Evolutionary conservation across 2,329 filamentous ascomycete species (phyloP).

Genomic region (Macroventuria anomochaeta): DNA sequence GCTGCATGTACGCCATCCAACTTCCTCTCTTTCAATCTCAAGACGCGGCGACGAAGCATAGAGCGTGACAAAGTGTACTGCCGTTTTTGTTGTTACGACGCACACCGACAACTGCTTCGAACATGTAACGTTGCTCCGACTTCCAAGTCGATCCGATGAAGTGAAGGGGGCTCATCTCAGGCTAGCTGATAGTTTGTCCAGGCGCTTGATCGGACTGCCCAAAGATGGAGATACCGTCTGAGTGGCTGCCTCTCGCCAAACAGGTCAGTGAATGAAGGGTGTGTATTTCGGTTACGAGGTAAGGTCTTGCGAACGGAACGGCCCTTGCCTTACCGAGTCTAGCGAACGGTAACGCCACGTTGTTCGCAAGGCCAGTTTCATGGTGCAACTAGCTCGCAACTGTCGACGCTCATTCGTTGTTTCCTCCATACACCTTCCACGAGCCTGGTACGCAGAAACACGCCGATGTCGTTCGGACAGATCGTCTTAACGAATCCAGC

Average conservation of each 20-base stretch:
- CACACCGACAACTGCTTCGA: conserved; percentile 15
- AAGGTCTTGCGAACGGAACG: conserved; percentile 12
- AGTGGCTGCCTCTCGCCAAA: neutral
- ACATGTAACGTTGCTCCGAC: conserved; percentile 17
- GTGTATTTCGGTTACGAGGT: neutral
- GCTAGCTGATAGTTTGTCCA: neutral
- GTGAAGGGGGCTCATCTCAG: neutral
- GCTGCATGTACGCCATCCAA: neutral
- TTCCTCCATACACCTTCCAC: neutral
- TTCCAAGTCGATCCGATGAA: conserved; percentile 5
- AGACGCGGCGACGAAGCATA: neutral
- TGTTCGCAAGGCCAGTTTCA: neutral
- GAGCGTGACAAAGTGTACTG: neutral
- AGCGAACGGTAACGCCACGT: conserved; percentile 6
- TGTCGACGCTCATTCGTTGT: neutral
- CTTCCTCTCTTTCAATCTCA: neutral
- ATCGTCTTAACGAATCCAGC: neutral
- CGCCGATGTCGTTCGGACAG: neutral
- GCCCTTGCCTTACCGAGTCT: conserved; percentile 13
- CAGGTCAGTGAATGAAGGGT: neutral
- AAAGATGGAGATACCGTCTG: neutral
- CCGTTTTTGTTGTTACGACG: neutral
- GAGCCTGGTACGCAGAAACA: conserved; percentile 11
- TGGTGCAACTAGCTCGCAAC: neutral
- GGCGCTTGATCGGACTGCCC: neutral